Evolutionary conservation across 75 land plant genomes (phyloP), one percentile per base, ranked within the genome.

Genomic region (Picea glauca): DNA sequence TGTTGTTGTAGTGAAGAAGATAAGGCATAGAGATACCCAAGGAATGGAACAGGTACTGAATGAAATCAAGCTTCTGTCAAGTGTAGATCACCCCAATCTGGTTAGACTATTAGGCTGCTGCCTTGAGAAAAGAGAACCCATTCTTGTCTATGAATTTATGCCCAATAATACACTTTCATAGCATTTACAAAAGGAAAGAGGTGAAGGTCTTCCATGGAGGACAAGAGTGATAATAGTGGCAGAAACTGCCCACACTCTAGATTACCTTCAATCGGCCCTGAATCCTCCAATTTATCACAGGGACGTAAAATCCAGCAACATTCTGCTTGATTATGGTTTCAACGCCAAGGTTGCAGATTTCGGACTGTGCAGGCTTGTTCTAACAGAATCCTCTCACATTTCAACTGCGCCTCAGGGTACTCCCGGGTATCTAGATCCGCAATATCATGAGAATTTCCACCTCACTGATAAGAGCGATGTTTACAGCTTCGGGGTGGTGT

Each of bases 221-320:
- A 81, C 63, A 33, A 12, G 85, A 20, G 4, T 84, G 11, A 68
- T 20, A 15, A 65, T 84, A 7, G 85, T 79, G 1, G 76, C 60
- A 38, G 74, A 81, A 62, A 77, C 82, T 12, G 78, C 85, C 2
- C 57, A 58, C 3, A 83, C 78, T 15, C 77, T 84, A 6, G 62
- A 79, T 4, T 81, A 81, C 66, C 85, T 84, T 59, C 85, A 84
- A 62, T 76, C 68, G 6, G 15, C 65, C 18, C 66, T 67, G 5
- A 72, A 60, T 15, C 72, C 78, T 4, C 82, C 85, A 32, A 76
- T 84, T 17, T 81, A 68, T 38, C 85, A 84, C 56, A 75, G 85
- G 26, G 85, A 84, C 73, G 77, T 84, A 35, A 84, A 84, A 61
- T 82, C 85, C 15, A 81, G 75, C 57, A 84, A 84, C 56, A 80